These are phyloP conservation scores for Mycocentrospora acerina DNA, from an alignment of 2,329 filamentous ascomycete genomes.

Conservation along the genomic window DNA sequence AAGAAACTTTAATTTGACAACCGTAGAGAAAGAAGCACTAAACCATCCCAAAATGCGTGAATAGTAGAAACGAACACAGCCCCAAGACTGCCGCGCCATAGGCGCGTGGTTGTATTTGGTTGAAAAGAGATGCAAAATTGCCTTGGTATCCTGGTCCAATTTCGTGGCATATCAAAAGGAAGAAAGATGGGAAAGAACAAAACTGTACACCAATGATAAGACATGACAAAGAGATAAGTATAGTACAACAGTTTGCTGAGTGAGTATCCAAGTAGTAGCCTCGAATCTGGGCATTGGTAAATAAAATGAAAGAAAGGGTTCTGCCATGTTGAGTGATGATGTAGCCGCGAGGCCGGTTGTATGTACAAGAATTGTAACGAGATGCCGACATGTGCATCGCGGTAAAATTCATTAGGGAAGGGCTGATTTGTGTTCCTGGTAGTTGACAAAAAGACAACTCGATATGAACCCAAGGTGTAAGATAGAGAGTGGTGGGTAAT, in stretches of 20 bases:
- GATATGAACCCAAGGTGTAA: neutral
- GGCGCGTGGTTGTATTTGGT: constrained; percentile 22
- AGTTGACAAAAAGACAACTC: neutral
- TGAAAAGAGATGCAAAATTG: constrained; percentile 4
- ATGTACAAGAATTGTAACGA: constrained; percentile 33
- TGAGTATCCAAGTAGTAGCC: constrained; percentile 38
- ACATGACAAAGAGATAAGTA: constrained; percentile 7
- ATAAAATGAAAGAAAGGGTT: neutral
- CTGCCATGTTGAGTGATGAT: constrained; percentile 1
- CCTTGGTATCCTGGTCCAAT: constrained; percentile 11
- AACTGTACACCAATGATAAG: too few relatives aligned
- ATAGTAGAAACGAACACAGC: constrained; percentile 13
- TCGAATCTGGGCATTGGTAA: constrained; percentile 25
- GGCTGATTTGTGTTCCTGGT: constrained; percentile 1
- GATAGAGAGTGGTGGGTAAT: too few relatives aligned
- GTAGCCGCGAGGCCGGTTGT: constrained; percentile 26
- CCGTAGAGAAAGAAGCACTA: constrained; percentile 14
- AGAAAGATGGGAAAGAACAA: constrained; percentile 4
- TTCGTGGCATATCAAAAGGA: constrained; percentile 8
- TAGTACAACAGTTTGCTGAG: constrained; percentile 35
- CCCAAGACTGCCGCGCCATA: constrained; percentile 25
- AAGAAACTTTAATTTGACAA: too few relatives aligned
- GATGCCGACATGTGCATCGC: constrained; percentile 11
- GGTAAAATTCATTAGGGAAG: constrained; percentile 11
- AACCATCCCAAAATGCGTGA: constrained; percentile 6